Evolutionary conservation across 2,329 filamentous ascomycete genomes (phyloP).

Genomic region (Colletotrichum sp.): DNA sequence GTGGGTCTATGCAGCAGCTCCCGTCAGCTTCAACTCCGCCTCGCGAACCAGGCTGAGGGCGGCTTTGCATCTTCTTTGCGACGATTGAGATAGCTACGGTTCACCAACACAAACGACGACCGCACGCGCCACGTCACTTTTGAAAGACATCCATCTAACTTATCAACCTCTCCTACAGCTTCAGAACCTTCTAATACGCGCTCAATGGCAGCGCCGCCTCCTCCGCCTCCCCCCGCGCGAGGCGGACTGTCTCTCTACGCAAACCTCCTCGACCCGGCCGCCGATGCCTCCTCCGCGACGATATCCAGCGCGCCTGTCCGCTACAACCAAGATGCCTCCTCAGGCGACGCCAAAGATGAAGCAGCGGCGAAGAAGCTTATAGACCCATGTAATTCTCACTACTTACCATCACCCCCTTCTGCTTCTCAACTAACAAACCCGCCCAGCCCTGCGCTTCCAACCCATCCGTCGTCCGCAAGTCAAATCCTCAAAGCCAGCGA

Average conservation of each 20-base stretch:
- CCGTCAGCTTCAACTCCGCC: neutral
- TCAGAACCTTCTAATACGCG: neutral
- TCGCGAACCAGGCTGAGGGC: neutral
- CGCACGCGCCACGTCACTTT: neutral
- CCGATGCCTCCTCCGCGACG: constrained; percentile 57
- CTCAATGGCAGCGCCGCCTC: constrained; percentile 35
- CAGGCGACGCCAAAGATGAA: constrained; percentile 51
- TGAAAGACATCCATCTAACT: neutral
- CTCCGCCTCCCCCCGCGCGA: constrained; percentile 45
- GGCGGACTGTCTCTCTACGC: constrained; percentile 79
- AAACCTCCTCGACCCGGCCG: constrained; percentile 73
- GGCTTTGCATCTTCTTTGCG: neutral
- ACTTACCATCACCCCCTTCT: neutral
- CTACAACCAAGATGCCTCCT: constrained; percentile 64
- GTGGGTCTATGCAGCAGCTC: neutral
- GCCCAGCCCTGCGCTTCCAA: constrained; percentile 78
- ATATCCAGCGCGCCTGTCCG: constrained; percentile 79
- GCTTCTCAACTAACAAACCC: neutral
- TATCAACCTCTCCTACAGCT: neutral
- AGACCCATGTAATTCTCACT: constrained; percentile 39
- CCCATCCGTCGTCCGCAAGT: constrained; percentile 79
- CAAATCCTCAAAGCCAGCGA: constrained; percentile 64
- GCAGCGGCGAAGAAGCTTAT: constrained; percentile 64
- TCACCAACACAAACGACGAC: neutral
- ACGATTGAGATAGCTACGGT: neutral